Evolutionary conservation across 768 basidiomycete genomes (phyloP), one percentile per base, ranked within the genome.

Genomic region (Termitomyces sp.): DNA sequence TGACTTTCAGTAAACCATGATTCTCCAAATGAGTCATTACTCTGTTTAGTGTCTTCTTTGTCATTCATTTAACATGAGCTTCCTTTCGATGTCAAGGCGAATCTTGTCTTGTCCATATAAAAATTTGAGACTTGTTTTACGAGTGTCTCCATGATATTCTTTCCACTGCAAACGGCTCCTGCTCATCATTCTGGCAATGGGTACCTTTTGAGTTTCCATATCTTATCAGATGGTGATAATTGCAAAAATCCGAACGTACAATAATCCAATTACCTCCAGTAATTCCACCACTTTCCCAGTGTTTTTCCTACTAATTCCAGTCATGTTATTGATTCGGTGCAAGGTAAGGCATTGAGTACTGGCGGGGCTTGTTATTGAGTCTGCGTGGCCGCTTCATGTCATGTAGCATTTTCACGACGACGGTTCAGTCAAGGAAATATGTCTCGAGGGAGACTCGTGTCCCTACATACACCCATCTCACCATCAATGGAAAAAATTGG

Each of bases 1-100:
- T 74, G 30, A 67, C 73, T 12, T 74, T 74, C 63, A 68, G 58
- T 34, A 67, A 64, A 30, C 64, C 60, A 19, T 70, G 56, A 68
- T 37, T 26, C 3, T 5, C 28, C 15, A 35, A n/a, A 34, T 34
- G 34, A 34, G 30, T 10, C 30, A 9, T 34, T 34, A 14, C 12
- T 12, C 34, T 14, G 9, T 9, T 35, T 35, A 12, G 34, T 14
- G 7, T 19, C 41, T n/a, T n/a, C n/a, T n/a, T n/a, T n/a, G n/a
- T n/a, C n/a, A n/a, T n/a, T n/a, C n/a, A n/a, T n/a, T n/a, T n/a
- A n/a, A n/a, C n/a, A n/a, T n/a, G n/a, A n/a, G n/a, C n/a, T n/a
- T n/a, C n/a, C n/a, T n/a, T n/a, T n/a, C n/a, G n/a, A n/a, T n/a
- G n/a, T n/a, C n/a, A n/a, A 44, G 38, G 51, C 21, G 11, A 22